phyloP scores from a whole-genome alignment of 805 yeast genomes.

The Ogataea nitratoaversa region DNA sequence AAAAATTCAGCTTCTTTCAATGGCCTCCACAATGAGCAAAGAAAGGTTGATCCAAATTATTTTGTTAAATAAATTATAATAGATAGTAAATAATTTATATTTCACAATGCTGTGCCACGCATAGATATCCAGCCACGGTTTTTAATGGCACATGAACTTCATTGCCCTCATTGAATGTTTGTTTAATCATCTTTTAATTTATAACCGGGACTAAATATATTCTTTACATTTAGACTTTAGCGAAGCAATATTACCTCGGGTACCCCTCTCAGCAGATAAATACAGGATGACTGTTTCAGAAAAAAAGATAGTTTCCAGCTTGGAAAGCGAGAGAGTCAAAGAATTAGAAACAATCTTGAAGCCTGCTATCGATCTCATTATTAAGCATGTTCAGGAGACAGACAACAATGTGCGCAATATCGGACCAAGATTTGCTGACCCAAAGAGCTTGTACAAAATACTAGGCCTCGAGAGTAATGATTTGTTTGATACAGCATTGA shows the following conservation, averaged over 20 bases:
- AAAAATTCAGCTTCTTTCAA: no score
- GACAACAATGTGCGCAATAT: slow-evolving; percentile 41
- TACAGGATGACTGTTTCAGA: slow-evolving; percentile 1
- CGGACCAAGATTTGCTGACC: slow-evolving; percentile 48
- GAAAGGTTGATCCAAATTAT: no score
- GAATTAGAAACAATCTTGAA: slow-evolving; percentile 55
- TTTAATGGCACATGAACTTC: not conserved
- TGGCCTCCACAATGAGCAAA: no score
- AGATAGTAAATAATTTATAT: not conserved
- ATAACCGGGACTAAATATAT: no score
- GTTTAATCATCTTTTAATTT: no score
- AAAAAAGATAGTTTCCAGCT: slow-evolving; percentile 18
- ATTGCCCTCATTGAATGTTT: no score
- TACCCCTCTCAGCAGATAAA: not conserved
- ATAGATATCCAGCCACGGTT: not conserved
- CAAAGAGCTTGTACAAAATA: slow-evolving; percentile 38
- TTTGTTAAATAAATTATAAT: no score
- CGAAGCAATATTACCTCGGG: no score
- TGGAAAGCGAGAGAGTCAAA: slow-evolving; percentile 48
- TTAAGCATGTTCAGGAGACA: slow-evolving; percentile 47
- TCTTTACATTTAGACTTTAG: no score
- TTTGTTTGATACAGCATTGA: slow-evolving; percentile 19
- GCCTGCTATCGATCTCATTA: slow-evolving; percentile 46
- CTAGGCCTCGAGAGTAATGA: slow-evolving; percentile 33
- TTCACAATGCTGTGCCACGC: not conserved